Percentiles rank a stretch among this genome's conserved stretches.
phyloP scores from a whole-genome alignment of 1,284 basidiomycete species.

The Ustilago shanxiensis region DNA sequence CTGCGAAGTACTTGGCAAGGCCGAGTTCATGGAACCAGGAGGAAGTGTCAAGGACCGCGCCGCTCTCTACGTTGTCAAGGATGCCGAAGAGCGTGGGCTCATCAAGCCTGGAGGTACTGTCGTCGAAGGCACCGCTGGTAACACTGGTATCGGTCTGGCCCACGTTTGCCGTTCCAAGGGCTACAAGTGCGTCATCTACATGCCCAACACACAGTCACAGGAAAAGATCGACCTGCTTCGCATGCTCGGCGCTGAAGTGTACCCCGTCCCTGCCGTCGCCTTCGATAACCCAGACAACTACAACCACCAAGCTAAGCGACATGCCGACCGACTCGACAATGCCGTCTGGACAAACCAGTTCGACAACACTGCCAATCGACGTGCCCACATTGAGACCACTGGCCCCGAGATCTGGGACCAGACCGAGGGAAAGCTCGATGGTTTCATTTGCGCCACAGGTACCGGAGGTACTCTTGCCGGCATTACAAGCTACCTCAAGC shows the following conservation, averaged over 20 bases:
- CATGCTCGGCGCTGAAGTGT: constrained; percentile 96
- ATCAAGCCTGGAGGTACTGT: constrained; percentile 92
- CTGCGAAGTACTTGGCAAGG: constrained; percentile 91
- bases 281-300: constrained; percentile 97
- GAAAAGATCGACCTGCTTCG: constrained; percentile 97
- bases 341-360: constrained; percentile 99
- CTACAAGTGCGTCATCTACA: constrained; percentile 99
- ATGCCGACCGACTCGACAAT: constrained; percentile 84
- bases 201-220: constrained; percentile 93
- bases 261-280: constrained; percentile 94
- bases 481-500: constrained; percentile 84
- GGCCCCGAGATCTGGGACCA: constrained; percentile 98
- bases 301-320: constrained; percentile 96
- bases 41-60: constrained; percentile 98
- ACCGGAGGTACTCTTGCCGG: constrained; percentile 97
- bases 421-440: constrained; percentile 83
- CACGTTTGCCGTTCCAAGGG: constrained; percentile 90
- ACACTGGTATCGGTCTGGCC: constrained; percentile 96
- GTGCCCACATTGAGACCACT: constrained; percentile 88
- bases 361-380: constrained; percentile 89
- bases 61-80: constrained; percentile 86
- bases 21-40: constrained; percentile 99
- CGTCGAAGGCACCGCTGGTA: constrained; percentile 98
- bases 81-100: constrained; percentile 84
- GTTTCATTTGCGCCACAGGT: constrained; percentile 92